A percentile compares a stretch with the other conserved stretches of the same genome.
Evolutionary conservation across 2,329 filamentous ascomycete genomes (phyloP).

Genomic region (Cylindrodendrum hubeiense): DNA sequence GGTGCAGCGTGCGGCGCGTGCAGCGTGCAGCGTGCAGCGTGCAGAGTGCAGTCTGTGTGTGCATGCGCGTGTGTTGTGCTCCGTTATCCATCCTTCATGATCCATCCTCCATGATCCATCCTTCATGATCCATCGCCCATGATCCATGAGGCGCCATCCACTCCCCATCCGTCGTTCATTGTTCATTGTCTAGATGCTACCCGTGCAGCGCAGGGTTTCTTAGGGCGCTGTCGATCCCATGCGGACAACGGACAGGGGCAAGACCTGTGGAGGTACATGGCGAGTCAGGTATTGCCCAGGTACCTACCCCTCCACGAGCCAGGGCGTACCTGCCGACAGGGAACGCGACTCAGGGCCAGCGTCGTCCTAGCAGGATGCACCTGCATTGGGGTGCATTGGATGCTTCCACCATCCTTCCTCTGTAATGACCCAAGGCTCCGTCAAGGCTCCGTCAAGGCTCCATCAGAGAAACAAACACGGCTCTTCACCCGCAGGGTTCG

Average conservation of each 20-base stretch:
- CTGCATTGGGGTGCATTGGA: conserved; percentile 27
- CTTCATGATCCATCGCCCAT: conserved; percentile 12
- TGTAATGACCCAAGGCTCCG: not conserved
- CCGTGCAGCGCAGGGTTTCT: not conserved
- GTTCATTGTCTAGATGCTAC: conserved; percentile 12
- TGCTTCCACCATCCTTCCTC: conserved; percentile 26
- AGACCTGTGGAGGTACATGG: conserved; percentile 2
- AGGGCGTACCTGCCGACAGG: conserved; percentile 30
- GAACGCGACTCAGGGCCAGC: conserved; percentile 40
- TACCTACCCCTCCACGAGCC: not conserved
- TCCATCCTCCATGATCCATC: conserved; percentile 8
- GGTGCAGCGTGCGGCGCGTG: conserved; percentile 1
- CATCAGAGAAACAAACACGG: conserved; percentile 23
- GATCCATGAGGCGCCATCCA: conserved; percentile 6
- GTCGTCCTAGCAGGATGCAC: conserved; percentile 30
- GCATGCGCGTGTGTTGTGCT: conserved; percentile 26
- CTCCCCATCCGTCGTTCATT: conserved; percentile 5
- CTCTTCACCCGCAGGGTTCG: conserved; percentile 19
- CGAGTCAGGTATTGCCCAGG: not conserved
- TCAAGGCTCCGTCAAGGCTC: not conserved
- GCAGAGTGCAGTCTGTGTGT: conserved; percentile 16
- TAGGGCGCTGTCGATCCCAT: conserved; percentile 19
- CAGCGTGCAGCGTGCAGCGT: conserved; percentile 11
- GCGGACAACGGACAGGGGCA: conserved; percentile 6
- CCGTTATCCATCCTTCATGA: conserved; percentile 11